Evolutionary conservation across 768 basidiomycete genomes (phyloP).

Genomic region (Podaxis sp.): DNA sequence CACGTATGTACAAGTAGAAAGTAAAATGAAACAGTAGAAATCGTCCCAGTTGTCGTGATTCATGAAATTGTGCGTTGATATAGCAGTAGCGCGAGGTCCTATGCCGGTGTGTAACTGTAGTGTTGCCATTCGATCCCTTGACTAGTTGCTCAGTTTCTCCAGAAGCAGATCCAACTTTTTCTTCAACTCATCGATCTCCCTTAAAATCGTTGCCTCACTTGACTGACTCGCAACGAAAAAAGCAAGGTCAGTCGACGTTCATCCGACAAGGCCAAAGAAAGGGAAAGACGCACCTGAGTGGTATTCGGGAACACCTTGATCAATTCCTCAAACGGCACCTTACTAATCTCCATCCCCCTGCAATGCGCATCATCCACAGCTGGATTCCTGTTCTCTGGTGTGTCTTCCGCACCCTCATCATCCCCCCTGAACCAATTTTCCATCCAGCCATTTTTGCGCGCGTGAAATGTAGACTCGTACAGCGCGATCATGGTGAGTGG

Average conservation of each 20-base stretch:
- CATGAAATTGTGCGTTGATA: neutral
- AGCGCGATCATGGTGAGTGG: constrained; percentile 73
- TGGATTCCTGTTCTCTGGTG: constrained; percentile 54
- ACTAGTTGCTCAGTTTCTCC: constrained; percentile 24
- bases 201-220: constrained; percentile 60
- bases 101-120: neutral
- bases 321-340: constrained; percentile 64
- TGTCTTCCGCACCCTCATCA: constrained; percentile 56
- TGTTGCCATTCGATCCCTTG: neutral
- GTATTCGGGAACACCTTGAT: constrained; percentile 72
- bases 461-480: constrained; percentile 58
- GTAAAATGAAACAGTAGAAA: neutral
- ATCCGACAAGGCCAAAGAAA: neutral
- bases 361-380: constrained; percentile 50
- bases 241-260: neutral
- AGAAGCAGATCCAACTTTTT: constrained; percentile 28
- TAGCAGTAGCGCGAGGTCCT: neutral
- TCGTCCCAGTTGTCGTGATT: neutral
- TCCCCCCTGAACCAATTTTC: constrained; percentile 59
- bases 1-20: neutral
- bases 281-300: constrained; percentile 44
- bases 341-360: constrained; percentile 61
- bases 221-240: constrained; percentile 41
- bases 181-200: constrained; percentile 58
- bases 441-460: constrained; percentile 55